Base-by-base conservation (phyloP, 2,329 filamentous ascomycete genomes). In the Aspergillus persii region DNA sequence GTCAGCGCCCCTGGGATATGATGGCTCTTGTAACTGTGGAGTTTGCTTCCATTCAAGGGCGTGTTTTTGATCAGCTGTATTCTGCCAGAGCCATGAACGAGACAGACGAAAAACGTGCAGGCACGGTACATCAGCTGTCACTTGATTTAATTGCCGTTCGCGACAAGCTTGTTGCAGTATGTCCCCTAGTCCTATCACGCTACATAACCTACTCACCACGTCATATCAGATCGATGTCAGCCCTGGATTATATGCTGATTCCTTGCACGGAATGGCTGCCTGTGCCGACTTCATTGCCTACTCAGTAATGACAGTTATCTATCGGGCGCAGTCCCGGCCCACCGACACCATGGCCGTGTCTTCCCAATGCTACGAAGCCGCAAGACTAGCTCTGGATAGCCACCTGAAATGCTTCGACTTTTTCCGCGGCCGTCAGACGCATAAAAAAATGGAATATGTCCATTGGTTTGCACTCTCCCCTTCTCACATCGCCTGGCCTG, bases 371-470 rank as follows among this genome's bases (percentile, higher is more conserved):
- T 65, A 69, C 33, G 68, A 70, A 31, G 62, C 68, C 1, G 68
- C 68, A 8, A 65, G 61, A 9, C 53, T 66, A 23, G 69, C 67
- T 1, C 53, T 71, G 8, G 61, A 68, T 23, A 66, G 66, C n/a
- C 69, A 71, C 44, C 61, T 71, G 2, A 64, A 67, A 51, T 67
- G 64, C 54, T 69, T 70, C 50, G 62, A 63, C 2, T 66, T 66
- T 54, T 70, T 70, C 56, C 61, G 65, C 2, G 62, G 62, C 18
- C 63, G 65, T 7, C 59, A 68, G 31, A 67, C 62, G 4, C 66
- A 70, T 53, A 70, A 70, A 44, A 65, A 70, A 53, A 64, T 63
- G 2, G 68, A 70, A 68, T 70, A 70, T 41, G 68, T 68, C 2
- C 67, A 68, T 15, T 68, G 65, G 67, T 69, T 23, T 11, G 66